These are phyloP conservation scores for Ganoderma resinaceum DNA, from an alignment of 1,284 basidiomycete species.

Conservation along the genomic window DNA sequence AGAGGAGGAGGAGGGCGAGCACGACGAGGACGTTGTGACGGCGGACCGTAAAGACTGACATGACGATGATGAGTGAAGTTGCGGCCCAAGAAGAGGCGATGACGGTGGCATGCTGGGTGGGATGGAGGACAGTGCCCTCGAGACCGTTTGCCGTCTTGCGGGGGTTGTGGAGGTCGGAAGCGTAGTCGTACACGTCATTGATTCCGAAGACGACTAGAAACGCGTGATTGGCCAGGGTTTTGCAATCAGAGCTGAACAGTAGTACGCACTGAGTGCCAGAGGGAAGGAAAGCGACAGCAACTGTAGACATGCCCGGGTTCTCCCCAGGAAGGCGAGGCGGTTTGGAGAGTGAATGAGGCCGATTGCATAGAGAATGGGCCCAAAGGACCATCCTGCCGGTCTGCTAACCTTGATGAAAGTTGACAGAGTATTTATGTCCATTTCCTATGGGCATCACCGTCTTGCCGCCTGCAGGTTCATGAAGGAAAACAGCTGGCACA, in stretches of 20 bases:
- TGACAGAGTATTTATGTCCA: background rate
- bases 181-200: slow-evolving; percentile 29
- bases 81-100: slow-evolving; percentile 12
- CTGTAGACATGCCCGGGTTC: slow-evolving; percentile 3
- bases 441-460: background rate
- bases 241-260: background rate
- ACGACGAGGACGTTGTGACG: slow-evolving; percentile 4
- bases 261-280: slow-evolving; percentile 13
- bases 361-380: slow-evolving; percentile 24
- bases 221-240: background rate
- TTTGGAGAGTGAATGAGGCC: slow-evolving; percentile 21
- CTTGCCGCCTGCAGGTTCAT: background rate
- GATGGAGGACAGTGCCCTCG: slow-evolving; percentile 26
- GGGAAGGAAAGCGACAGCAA: slow-evolving; percentile 22
- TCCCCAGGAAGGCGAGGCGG: background rate
- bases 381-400: slow-evolving; percentile 24
- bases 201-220: slow-evolving; percentile 26
- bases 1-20: slow-evolving; percentile 13
- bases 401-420: slow-evolving; percentile 18
- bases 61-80: slow-evolving; percentile 6
- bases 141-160: slow-evolving; percentile 24
- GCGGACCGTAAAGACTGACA: background rate
- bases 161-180: slow-evolving; percentile 24
- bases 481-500: background rate
- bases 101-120: slow-evolving; percentile 10